These are phyloP conservation scores for Psidium guajava DNA, from an alignment of 345 rosid species.

Conservation along the genomic window DNA sequence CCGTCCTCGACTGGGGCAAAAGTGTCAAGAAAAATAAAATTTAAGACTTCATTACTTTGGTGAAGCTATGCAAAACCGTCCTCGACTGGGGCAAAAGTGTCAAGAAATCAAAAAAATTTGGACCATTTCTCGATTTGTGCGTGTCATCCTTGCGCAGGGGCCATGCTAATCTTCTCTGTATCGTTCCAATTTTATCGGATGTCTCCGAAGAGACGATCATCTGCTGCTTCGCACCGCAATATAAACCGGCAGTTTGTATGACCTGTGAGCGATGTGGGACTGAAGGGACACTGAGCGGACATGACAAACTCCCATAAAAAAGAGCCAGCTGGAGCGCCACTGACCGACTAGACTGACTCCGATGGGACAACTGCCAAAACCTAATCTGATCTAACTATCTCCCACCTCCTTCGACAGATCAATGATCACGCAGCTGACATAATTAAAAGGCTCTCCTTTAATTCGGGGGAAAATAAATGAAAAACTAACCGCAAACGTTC, in stretches of 20 bases:
- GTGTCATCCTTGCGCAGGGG: not conserved
- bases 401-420: not conserved
- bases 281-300: not conserved
- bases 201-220: not conserved
- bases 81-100: too few relatives aligned
- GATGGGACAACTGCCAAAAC: not conserved
- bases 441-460: not conserved
- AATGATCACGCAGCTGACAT: not conserved
- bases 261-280: not conserved
- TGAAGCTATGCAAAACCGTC: too few relatives aligned
- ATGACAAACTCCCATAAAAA: not conserved
- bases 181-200: not conserved
- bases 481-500: accelerated
- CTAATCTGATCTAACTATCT: not conserved
- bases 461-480: not conserved
- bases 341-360: accelerated
- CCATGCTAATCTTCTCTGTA: not conserved
- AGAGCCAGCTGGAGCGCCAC: not conserved
- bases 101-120: too few relatives aligned
- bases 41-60: too few relatives aligned
- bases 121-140: not conserved
- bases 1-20: too few relatives aligned
- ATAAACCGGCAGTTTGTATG: not conserved
- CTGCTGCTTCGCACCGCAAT: accelerated
- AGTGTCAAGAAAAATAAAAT: too few relatives aligned